Base-by-base conservation (phyloP, 2,329 filamentous ascomycete species). In the Aspergillus tamarii region DNA sequence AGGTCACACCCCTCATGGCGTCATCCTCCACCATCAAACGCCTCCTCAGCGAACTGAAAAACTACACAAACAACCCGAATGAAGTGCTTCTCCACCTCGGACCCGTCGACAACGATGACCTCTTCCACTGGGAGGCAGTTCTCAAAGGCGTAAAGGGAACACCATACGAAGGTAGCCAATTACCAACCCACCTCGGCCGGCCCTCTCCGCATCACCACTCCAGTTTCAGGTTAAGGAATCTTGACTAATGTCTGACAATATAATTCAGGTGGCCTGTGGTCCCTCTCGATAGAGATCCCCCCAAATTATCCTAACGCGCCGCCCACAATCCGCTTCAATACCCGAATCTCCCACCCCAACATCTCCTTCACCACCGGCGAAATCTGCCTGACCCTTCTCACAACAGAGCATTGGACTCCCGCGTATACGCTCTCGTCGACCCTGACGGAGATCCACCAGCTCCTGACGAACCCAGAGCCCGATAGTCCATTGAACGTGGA, bases 331-430 rank as follows among this genome's bases (percentile, higher is more conserved):
- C 84, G 81, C 63, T 99, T 99, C 82, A 81, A 84, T n/a, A 99
- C 93, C 41, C 88, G 88, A 66, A 88, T 96, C 69, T 91, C 92
- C 72, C 93, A 97, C 81, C 89, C 94, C 55, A 97, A 97, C 79
- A 88, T 91, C 53, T 82, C 85, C 66, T 88, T 88, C 75, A 81
- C 83, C 45, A 93, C 88, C 2, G 95, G 95, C 70, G 94, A 97
- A 80, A 95, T 99, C 74, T 99, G 95, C 78, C 87, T 98, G 32
- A 95, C 97, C 75, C 85, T 98, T 66, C 84, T 99, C 57, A 88
- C 87, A 64, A 83, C 81, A 0, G 80, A 83, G 74, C 85, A 89
- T 21, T 98, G 94, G 94, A 91, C 91, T 64, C 92, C 94, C 1
- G 89, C 92, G 21, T 95, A 97, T 78, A 94, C 90, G 46, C 85